phyloP scores from a whole-genome alignment of 495 filamentous ascomycete species.

The Penicillium paxilli region DNA sequence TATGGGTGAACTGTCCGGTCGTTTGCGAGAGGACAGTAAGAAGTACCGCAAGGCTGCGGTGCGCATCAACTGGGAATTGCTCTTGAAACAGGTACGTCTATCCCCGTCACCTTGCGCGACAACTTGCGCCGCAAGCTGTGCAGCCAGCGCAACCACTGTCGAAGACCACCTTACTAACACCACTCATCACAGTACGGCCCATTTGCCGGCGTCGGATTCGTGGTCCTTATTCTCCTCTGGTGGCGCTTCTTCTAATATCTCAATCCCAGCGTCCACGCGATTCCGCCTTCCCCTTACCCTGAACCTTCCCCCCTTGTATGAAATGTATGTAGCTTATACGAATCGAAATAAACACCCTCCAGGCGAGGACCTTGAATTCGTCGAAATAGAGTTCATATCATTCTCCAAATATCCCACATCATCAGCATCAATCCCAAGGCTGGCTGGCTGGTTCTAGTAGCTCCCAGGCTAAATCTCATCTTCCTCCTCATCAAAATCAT shows the following conservation, averaged over 20 bases:
- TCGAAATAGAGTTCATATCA: no score
- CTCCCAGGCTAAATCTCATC: conserved; percentile 95
- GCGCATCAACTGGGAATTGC: conserved; percentile 95
- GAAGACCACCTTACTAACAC: conserved; percentile 10
- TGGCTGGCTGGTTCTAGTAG: no score
- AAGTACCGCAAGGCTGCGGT: conserved; percentile 93
- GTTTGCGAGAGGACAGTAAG: conserved; percentile 86
- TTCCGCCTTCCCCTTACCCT: no score
- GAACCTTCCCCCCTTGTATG: conserved; percentile 35
- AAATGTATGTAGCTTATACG: conserved; percentile 32
- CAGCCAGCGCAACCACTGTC: neutral
- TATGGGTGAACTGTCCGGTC: conserved; percentile 91
- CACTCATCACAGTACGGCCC: conserved; percentile 71
- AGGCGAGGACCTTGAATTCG: conserved; percentile 13
- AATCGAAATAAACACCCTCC: conserved; percentile 10
- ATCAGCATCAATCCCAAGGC: no score
- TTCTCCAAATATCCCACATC: no score
- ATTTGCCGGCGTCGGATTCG: conserved; percentile 71
- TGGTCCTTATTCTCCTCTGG: conserved; percentile 84
- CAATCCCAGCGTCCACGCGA: neutral
- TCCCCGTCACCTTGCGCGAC: neutral
- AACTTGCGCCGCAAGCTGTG: no score
- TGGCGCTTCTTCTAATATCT: conserved; percentile 79
- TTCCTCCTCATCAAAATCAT: conserved; percentile 99
- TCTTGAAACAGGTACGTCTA: conserved; percentile 78